Conservation (phyloP, 2,329 filamentous ascomycete genomes). For the Erysiphe pisi region DNA sequence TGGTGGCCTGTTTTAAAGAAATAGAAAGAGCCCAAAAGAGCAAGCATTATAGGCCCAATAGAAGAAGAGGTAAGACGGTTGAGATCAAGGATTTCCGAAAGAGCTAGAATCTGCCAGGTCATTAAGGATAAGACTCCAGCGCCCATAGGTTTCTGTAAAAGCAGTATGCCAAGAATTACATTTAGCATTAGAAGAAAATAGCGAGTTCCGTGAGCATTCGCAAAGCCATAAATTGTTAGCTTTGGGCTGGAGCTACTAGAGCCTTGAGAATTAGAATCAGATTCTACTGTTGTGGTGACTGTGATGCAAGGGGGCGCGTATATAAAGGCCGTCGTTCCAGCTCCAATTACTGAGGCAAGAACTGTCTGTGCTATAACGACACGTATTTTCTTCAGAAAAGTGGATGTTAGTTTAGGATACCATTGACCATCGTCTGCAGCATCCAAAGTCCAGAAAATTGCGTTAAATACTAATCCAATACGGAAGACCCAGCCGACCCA, state of each 20-base stretch:
- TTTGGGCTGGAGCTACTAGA: slow-evolving; percentile 41
- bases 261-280: slow-evolving; percentile 31
- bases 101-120: slow-evolving; percentile 77
- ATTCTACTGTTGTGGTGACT: slow-evolving; percentile 45
- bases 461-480: slow-evolving; percentile 60
- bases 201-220: slow-evolving; percentile 81
- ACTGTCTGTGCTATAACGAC: slow-evolving; percentile 70
- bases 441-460: slow-evolving; percentile 79
- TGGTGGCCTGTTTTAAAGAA: slow-evolving; percentile 99
- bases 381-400: slow-evolving; percentile 59
- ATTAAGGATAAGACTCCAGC: slow-evolving; percentile 71
- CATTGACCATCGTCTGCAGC: slow-evolving; percentile 78
- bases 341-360: slow-evolving; percentile 68
- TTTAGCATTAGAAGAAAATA: slow-evolving; percentile 77
- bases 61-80: slow-evolving; percentile 53
- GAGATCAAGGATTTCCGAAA: slow-evolving; percentile 54
- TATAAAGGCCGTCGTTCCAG: slow-evolving; percentile 72
- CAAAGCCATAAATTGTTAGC: slow-evolving; percentile 78
- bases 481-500: slow-evolving; percentile 80
- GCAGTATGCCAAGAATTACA: slow-evolving; percentile 61
- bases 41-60: slow-evolving; percentile 74
- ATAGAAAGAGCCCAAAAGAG: slow-evolving; percentile 81
- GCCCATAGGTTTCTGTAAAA: slow-evolving; percentile 92
- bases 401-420: slow-evolving; percentile 50
- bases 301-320: slow-evolving; percentile 78